Evolutionary conservation across 352 stramenopile genomes (phyloP), one percentile per base, ranked within the genome.

Genomic region (Blastocystis sp.): DNA sequence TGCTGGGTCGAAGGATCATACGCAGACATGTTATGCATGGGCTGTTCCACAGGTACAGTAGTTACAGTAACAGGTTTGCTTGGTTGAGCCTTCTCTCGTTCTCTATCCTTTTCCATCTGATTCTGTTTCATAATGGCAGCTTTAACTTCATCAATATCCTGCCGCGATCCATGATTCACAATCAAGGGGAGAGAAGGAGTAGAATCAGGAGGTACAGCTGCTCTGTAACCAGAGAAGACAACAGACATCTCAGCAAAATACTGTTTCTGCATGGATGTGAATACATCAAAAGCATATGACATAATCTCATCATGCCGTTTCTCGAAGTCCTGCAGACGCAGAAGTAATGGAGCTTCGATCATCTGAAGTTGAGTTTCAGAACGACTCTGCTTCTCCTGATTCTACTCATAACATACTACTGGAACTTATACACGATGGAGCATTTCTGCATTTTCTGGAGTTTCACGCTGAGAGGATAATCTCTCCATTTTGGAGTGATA

Each of bases 401-500:
- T 84, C 73, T 84, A 84, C 19, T 27, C 6, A 5, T 64, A 1
- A 84, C 24, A 6, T 84, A 0, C 44, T 4, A 54, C 17, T 7
- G 1, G 17, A 19, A 66, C 22, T 15, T 44, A 17, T 64, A 84
- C 73, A 54, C 73, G 30, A 5, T 42, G 27, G 4, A 84, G 13
- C 42, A 68, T 35, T n/a, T 84, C 73, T 19, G 51, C 17, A 30
- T 84, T 42, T 17, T 15, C 17, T 6, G 7, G 11, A 42, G n/a
- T 33, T 35, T 35, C 22, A 17, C 19, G 33, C 15, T 40, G 30
- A 19, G 48, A 51, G 9, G 13, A 44, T 27, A 84, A 33, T 30
- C 68, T 84, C 73, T 84, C 73, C 73, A 84, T 84, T 35, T 84
- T 84, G n/a, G 33, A 22, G 56, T 84, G 40, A 57, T 84, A 84